Percentiles rank a stretch among this genome's conserved stretches.
These are phyloP conservation scores for Hippophae tibetana DNA, from an alignment of 306 rosid genomes.

Conservation along the genomic window DNA sequence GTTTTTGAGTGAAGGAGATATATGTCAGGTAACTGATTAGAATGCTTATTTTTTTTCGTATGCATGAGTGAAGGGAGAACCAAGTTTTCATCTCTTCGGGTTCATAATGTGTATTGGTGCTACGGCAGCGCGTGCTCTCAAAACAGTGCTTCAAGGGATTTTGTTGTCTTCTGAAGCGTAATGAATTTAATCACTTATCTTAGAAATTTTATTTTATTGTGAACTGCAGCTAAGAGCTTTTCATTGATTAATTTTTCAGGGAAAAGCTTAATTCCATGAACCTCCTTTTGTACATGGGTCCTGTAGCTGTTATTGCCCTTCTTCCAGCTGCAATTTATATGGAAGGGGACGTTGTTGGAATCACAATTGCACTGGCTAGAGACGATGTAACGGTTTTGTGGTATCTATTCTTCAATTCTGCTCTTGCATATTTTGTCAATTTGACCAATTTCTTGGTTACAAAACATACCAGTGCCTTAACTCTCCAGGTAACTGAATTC, in stretches of 20 bases:
- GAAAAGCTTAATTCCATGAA: constrained; percentile 99
- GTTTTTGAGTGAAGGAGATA: no score
- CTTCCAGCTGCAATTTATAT: constrained; percentile 93
- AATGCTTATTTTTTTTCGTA: neutral
- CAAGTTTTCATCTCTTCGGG: constrained; percentile 97
- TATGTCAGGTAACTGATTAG: neutral
- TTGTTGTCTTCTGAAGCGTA: constrained; percentile 98
- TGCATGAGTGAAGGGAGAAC: constrained; percentile 60
- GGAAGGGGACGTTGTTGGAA: constrained; percentile 97
- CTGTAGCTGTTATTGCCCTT: constrained; percentile 91
- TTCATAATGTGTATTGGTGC: constrained; percentile 86
- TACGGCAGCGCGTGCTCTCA: constrained; percentile 94
- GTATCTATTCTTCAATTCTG: constrained; percentile 87
- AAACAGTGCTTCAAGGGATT: constrained; percentile 91
- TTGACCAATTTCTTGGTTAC: constrained; percentile 98
- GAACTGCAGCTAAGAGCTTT: constrained; percentile 1
- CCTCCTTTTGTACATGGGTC: constrained; percentile 98
- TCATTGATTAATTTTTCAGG: constrained; percentile 21
- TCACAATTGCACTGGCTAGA: constrained; percentile 95
- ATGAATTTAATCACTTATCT: constrained; percentile 3
- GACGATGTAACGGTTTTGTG: constrained; percentile 86
- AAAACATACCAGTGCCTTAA: constrained; percentile 94
- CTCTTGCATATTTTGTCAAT: constrained; percentile 90
- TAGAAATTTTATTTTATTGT: no score
- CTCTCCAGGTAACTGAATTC: constrained; percentile 67